Evolutionary conservation across 2,329 filamentous ascomycete genomes (phyloP), one percentile per base, ranked within the genome.

Genomic region (Cladorrhinum sp.): DNA sequence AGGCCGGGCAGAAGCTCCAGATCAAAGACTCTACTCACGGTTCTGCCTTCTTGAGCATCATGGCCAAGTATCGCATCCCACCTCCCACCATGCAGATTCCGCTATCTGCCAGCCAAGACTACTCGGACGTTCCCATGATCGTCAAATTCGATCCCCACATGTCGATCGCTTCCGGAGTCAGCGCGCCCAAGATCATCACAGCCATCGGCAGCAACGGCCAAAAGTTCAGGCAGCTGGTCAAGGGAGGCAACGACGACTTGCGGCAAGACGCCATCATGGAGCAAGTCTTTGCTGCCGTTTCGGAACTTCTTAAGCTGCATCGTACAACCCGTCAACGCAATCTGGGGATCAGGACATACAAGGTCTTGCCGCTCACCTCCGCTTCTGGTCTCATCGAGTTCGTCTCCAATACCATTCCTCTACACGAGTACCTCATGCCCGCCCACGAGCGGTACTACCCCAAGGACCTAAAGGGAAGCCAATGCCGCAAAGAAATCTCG

Each of bases 251-350:
- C 71, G 95, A 99, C 73, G 94, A 99, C 72, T 83, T 99, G 12
- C 90, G 96, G 8, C 95, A 99, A 77, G 95, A 99, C 71, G 92
- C 94, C 50, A 99, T 86, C 79, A 99, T 99, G 96, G 96, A 99
- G 75, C 95, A 99, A 75, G 95, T 99, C 1, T 99, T 99, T 73
- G 91, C 93, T 61, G 92, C 96, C 75, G 95, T 97, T 21, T 98
- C 92, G 61, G 90, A 91, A 56, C 84, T 99, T 21, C 80, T 99
- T 24, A 90, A 91, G 72, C 88, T 91, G 54, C 92, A 98, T 73
- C 88, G 91, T 59, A 84, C 88, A 12, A 97, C 95, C 2, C 89
- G 92, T 42, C 92, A 96, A 71, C 88, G 95, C 5, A 91, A 91
- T 65, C 81, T 99, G 10, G 91, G 89, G 8, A 96, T 99, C 70